Base-by-base conservation (phyloP, 1,139 yeast genomes). In the Yamadazyma diddensiae region DNA sequence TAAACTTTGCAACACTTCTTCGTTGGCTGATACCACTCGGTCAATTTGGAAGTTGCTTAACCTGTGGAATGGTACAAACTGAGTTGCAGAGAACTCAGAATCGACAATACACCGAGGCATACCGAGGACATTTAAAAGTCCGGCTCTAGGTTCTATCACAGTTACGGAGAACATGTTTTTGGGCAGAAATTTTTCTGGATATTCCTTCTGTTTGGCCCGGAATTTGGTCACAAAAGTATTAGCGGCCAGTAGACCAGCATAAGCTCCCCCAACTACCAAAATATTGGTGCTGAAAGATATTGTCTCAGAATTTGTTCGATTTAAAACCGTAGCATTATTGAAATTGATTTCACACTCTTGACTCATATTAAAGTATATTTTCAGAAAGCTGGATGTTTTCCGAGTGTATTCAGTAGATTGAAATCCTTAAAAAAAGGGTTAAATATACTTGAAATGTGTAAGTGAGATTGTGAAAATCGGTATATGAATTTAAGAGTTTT, bases 181-280 rank as follows among this genome's bases (percentile, higher is more conserved):
- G 7, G 28, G 9, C 30, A 33, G 21, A 16, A 35, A 37, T 26
- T 18, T 13, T 13, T 32, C 50, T 3, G 41, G 35, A 15, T 24
- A 10, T 2, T 26, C 24, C 3, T 18, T 24, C 6, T 14, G 15
- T 25, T 37, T 40, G 14, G 28, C 49, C 10, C 41, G 39, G 30
- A 62, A 52, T 21, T 59, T 60, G 21, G 51, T 50, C 34, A 64
- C 53, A 33, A 72, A 52, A 14, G 65, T 55, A 26, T 60, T 59
- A 7, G 70, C 40, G 0, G 74, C 65, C 1, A 73, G 54, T 21
- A 71, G 48, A 1, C 79, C 79, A n/a, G 71, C 69, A 43, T 62
- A 73, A 0, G 78, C 66, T 1, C 77, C 78, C 4, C 79, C 79
- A n/a, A 72, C 65, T 4, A 72, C 57, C 24, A 73, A 55, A 6